Evolutionary conservation across 1,284 basidiomycete species (phyloP).

Genomic region (Trametes sp.): DNA sequence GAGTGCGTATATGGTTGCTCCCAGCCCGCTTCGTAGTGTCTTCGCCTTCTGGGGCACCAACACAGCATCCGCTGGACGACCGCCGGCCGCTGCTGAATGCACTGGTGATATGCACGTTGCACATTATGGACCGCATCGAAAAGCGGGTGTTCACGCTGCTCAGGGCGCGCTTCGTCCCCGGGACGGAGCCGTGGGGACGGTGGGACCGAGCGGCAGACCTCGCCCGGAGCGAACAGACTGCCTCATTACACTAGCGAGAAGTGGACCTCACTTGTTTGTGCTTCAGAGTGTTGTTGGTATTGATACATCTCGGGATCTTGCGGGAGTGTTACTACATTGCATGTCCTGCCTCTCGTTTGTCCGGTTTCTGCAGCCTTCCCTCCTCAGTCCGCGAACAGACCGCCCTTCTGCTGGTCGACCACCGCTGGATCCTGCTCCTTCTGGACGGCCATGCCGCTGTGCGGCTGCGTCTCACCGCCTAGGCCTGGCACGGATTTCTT

Average conservation of each 20-base stretch:
- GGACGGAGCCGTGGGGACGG: conserved; percentile 39
- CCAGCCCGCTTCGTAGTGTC: conserved; percentile 22
- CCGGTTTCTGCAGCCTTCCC: not conserved
- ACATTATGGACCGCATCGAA: conserved; percentile 28
- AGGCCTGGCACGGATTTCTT: conserved; percentile 38
- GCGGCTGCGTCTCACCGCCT: conserved; percentile 31
- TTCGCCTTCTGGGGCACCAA: conserved; percentile 10
- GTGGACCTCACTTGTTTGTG: too few relatives aligned
- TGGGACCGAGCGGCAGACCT: conserved; percentile 33
- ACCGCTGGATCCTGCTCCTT: not conserved
- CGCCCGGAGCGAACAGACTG: not conserved
- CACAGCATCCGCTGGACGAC: conserved; percentile 30
- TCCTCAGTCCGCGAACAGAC: conserved; percentile 35
- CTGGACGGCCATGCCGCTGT: conserved; percentile 38
- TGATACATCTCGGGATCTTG: not conserved
- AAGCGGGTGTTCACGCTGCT: conserved; percentile 26
- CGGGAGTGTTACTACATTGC: not conserved
- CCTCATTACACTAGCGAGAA: not conserved
- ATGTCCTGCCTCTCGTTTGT: not conserved
- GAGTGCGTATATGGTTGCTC: conserved; percentile 24
- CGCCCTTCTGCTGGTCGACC: conserved; percentile 32
- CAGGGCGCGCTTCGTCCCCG: conserved; percentile 36
- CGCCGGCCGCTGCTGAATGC: conserved; percentile 6
- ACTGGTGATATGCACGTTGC: conserved; percentile 17
- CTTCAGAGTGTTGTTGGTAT: not conserved